phyloP scores from a whole-genome alignment of 768 basidiomycete genomes.

The Lentinus tigrinus region DNA sequence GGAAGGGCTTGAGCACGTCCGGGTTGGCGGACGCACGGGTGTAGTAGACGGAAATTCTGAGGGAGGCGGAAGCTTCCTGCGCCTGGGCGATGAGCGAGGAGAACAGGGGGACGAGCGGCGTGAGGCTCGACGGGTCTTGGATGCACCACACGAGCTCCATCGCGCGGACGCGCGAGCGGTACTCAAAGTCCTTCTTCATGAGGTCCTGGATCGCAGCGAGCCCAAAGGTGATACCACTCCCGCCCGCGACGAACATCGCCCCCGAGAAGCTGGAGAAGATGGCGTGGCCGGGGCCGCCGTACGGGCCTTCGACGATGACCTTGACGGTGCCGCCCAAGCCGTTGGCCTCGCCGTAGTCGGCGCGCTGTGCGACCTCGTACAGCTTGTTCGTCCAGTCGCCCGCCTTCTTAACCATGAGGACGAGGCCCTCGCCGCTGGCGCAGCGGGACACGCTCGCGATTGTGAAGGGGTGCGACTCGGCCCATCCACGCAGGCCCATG shows the following conservation, averaged over 20 bases:
- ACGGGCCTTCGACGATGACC: slow-evolving; percentile 55
- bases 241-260: slow-evolving; percentile 56
- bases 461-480: slow-evolving; percentile 45
- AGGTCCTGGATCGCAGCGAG: slow-evolving; percentile 54
- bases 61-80: slow-evolving; percentile 21
- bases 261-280: slow-evolving; percentile 52
- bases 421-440: slow-evolving; percentile 42
- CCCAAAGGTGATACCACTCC: slow-evolving; percentile 60
- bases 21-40: slow-evolving; percentile 37
- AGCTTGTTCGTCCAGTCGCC: slow-evolving; percentile 52
- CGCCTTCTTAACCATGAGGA: slow-evolving; percentile 48
- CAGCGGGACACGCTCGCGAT: slow-evolving; percentile 17
- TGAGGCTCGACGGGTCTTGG: slow-evolving; percentile 39
- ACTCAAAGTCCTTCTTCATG: slow-evolving; percentile 35
- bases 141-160: slow-evolving; percentile 60
- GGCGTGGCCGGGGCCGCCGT: slow-evolving; percentile 46
- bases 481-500: slow-evolving; percentile 39
- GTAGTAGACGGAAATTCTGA: slow-evolving; percentile 44
- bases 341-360: slow-evolving; percentile 33
- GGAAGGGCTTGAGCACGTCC: slow-evolving; percentile 18
- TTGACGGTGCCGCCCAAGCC: slow-evolving; percentile 30
- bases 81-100: slow-evolving; percentile 36
- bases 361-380: slow-evolving; percentile 38
- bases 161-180: slow-evolving; percentile 38
- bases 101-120: slow-evolving; percentile 39